These are phyloP conservation scores for Solanum tarapatanum DNA, from an alignment of 257 asterid genomes.

Conservation along the genomic window DNA sequence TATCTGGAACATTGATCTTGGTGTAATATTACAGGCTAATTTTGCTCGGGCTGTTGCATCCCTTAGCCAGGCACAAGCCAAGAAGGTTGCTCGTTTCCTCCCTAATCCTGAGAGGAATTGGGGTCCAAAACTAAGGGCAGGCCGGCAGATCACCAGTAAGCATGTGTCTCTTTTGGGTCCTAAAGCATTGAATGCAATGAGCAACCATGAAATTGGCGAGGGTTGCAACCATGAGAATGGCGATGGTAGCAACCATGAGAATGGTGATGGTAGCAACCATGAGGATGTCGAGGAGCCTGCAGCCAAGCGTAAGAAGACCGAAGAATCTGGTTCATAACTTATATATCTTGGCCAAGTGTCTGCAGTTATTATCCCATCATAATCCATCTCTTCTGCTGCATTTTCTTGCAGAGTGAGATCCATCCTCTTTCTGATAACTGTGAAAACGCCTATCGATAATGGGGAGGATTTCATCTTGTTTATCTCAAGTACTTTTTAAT, in stretches of 20 bases:
- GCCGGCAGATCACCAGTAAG: slow-evolving; percentile 75
- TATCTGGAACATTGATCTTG: neutral
- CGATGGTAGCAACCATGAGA: neutral
- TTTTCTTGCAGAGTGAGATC: slow-evolving; percentile 44
- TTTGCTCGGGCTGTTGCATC: slow-evolving; percentile 89
- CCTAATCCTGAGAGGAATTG: slow-evolving; percentile 93
- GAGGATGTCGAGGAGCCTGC: slow-evolving; percentile 46
- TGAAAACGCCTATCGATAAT: neutral
- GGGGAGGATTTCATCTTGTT: neutral
- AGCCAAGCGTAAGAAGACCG: slow-evolving; percentile 82
- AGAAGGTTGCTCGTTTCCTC: slow-evolving; percentile 86
- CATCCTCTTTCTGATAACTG: neutral
- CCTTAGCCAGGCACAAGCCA: slow-evolving; percentile 89
- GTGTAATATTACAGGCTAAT: slow-evolving; percentile 49
- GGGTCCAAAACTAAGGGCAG: slow-evolving; percentile 99
- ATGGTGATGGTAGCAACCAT: neutral
- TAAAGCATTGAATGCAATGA: slow-evolving; percentile 44
- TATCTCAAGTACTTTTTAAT: neutral
- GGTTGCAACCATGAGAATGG: slow-evolving; percentile 4
- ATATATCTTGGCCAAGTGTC: neutral
- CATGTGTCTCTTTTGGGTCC: slow-evolving; percentile 78
- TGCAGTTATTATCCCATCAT: slow-evolving; percentile 1
- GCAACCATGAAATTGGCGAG: slow-evolving; percentile 3
- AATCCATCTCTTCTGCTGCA: slow-evolving; percentile 29
- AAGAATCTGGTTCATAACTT: slow-evolving; percentile 40